These are phyloP conservation scores for Claviceps capensis DNA, from an alignment of 2,329 filamentous ascomycete species.

Conservation along the genomic window DNA sequence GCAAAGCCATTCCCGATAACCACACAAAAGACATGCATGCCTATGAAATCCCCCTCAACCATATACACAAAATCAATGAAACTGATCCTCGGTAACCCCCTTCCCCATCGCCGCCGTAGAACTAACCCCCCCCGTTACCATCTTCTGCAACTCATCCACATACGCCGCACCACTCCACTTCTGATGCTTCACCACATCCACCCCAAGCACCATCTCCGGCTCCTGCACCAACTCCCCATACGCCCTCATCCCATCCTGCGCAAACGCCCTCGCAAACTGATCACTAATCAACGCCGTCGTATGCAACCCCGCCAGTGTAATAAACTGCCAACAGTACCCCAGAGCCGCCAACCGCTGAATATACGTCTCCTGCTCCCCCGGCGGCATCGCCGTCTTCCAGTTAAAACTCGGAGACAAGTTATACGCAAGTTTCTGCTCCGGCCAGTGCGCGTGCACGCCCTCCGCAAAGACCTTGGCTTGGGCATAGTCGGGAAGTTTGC, in stretches of 20 bases:
- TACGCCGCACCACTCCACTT: slow-evolving; percentile 97
- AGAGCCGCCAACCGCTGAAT: slow-evolving; percentile 75
- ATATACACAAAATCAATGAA: slow-evolving; percentile 26
- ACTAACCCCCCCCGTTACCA: slow-evolving; percentile 87
- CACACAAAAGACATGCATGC: not conserved
- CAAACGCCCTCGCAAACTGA: slow-evolving; percentile 73
- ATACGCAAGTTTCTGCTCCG: slow-evolving; percentile 96
- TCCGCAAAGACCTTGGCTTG: slow-evolving; percentile 90
- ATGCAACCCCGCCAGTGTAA: slow-evolving; percentile 95
- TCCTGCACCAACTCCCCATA: slow-evolving; percentile 97
- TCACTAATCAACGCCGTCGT: slow-evolving; percentile 87
- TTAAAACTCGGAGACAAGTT: slow-evolving; percentile 99
- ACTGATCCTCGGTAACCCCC: slow-evolving; percentile 96
- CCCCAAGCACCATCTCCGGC: slow-evolving; percentile 79
- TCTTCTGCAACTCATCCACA: slow-evolving; percentile 88
- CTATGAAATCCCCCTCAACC: not conserved
- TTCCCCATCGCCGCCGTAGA: slow-evolving; percentile 93
- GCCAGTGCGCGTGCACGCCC: slow-evolving; percentile 87
- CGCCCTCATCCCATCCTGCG: slow-evolving; percentile 77
- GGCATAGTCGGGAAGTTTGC: slow-evolving; percentile 79
- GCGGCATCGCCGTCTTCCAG: slow-evolving; percentile 95
- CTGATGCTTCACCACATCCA: slow-evolving; percentile 97
- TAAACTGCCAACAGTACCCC: slow-evolving; percentile 99
- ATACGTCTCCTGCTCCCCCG: slow-evolving; percentile 90
- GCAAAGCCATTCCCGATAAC: no score